Evolutionary conservation across 768 basidiomycete genomes (phyloP).

Genomic region (Coprinopsis strossmayeri): DNA sequence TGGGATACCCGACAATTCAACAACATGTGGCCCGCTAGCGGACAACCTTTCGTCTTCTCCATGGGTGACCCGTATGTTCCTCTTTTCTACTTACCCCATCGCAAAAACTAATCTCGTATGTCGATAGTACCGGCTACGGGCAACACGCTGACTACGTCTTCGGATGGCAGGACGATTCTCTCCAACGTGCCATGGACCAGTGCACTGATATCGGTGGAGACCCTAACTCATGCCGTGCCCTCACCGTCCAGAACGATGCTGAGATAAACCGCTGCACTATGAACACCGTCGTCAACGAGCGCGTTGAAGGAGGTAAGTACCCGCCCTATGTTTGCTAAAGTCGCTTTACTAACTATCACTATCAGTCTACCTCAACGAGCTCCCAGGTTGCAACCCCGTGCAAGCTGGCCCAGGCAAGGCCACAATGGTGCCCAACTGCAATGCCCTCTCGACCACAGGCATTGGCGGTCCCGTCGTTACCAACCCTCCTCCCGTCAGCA

Average conservation of each 20-base stretch:
- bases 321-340: background rate
- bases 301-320: conserved; percentile 6
- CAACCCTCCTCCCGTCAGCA: background rate
- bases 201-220: conserved; percentile 7
- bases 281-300: conserved; percentile 3
- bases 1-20: conserved; percentile 9
- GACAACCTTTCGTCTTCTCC: conserved; percentile 7
- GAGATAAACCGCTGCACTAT: conserved; percentile 8
- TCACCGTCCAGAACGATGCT: background rate
- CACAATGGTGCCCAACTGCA: conserved; percentile 5
- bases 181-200: conserved; percentile 7
- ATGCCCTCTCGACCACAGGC: conserved; percentile 1
- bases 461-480: background rate
- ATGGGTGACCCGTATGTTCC: conserved; percentile 2
- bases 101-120: background rate
- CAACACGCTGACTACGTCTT: conserved; percentile 8
- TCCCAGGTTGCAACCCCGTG: conserved; percentile 7
- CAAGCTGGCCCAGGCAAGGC: background rate
- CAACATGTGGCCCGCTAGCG: conserved; percentile 1
- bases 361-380: background rate
- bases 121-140: background rate
- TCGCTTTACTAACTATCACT: background rate
- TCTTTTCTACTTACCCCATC: background rate
- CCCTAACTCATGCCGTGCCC: conserved; percentile 4
- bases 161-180: conserved; percentile 4